Conservation (phyloP, 176 grass and related monocot genomes). For the Zizania latifolia region DNA sequence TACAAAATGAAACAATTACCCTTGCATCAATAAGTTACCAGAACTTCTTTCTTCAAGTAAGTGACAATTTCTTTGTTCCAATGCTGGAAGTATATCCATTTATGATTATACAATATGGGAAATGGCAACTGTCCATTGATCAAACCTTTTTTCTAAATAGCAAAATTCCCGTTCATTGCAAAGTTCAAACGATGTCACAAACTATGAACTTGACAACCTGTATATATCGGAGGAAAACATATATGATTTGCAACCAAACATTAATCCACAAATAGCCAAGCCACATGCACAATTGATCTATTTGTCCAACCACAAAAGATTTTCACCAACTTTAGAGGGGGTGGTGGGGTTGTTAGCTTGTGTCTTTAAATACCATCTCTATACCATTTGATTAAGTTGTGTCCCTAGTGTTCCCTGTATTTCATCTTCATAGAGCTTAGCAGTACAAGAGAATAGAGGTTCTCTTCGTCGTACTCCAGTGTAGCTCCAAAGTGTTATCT, state of each 20-base stretch:
- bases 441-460: too few relatives aligned
- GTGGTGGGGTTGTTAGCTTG: too few relatives aligned
- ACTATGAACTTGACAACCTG: too few relatives aligned
- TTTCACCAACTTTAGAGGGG: neutral
- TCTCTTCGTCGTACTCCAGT: too few relatives aligned
- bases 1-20: slow-evolving; percentile 98
- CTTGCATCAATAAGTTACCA: slow-evolving; percentile 99
- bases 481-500: too few relatives aligned
- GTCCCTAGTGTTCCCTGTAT: too few relatives aligned
- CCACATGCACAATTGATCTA: neutral
- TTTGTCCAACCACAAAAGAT: neutral
- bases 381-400: too few relatives aligned
- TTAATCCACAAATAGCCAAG: neutral
- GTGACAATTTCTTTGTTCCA: slow-evolving; percentile 13
- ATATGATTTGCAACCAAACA: neutral
- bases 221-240: too few relatives aligned
- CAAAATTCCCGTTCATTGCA: neutral
- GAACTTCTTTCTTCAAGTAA: slow-evolving; percentile 98
- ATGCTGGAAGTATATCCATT: neutral
- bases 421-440: too few relatives aligned
- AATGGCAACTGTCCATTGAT: neutral
- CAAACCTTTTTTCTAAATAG: neutral
- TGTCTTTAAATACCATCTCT: too few relatives aligned
- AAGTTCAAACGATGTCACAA: too few relatives aligned
- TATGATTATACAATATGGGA: slow-evolving; percentile 8